Evolutionary conservation across 106 monocot genomes (phyloP).

Genomic region (Dendrobium huoshanense): DNA sequence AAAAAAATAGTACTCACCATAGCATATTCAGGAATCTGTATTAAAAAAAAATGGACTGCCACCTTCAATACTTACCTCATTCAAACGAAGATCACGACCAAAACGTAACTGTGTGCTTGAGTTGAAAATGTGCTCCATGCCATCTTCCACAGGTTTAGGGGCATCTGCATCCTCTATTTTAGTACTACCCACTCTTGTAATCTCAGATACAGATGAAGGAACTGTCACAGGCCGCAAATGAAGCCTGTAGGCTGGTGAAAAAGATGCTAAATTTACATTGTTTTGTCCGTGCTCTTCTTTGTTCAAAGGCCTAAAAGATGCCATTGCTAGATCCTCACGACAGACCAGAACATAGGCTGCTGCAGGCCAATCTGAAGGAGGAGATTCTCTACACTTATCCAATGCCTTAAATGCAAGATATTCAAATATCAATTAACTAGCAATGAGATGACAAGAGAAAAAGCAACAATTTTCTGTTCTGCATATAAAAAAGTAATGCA

Average conservation of each 20-base stretch:
- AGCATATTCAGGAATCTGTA: not conserved
- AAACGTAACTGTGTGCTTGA: constrained; percentile 73
- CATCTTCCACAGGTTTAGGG: constrained; percentile 61
- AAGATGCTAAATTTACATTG: constrained; percentile 41
- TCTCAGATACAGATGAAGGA: constrained; percentile 48
- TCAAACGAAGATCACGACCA: constrained; percentile 87
- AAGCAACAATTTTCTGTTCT: not conserved
- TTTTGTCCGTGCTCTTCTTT: constrained; percentile 30
- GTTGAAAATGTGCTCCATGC: constrained; percentile 90
- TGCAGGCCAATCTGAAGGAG: constrained; percentile 87
- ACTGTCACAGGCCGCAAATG: constrained; percentile 81
- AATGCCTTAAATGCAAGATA: constrained; percentile 46
- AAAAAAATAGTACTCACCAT: not conserved
- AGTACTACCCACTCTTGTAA: constrained; percentile 22
- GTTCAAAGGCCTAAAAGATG: constrained; percentile 26
- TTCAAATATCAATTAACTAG: constrained; percentile 1
- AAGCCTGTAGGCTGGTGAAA: constrained; percentile 80
- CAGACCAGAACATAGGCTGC: constrained; percentile 87
- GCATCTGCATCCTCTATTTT: constrained; percentile 52
- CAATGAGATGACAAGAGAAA: not conserved
- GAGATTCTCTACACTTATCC: constrained; percentile 86
- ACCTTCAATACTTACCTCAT: constrained; percentile 60
- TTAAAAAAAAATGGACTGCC: not conserved
- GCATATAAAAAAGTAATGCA: not conserved
- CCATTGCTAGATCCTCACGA: constrained; percentile 84